These are phyloP conservation scores for Quillaja saponaria DNA, from an alignment of 306 rosid species.

Conservation along the genomic window DNA sequence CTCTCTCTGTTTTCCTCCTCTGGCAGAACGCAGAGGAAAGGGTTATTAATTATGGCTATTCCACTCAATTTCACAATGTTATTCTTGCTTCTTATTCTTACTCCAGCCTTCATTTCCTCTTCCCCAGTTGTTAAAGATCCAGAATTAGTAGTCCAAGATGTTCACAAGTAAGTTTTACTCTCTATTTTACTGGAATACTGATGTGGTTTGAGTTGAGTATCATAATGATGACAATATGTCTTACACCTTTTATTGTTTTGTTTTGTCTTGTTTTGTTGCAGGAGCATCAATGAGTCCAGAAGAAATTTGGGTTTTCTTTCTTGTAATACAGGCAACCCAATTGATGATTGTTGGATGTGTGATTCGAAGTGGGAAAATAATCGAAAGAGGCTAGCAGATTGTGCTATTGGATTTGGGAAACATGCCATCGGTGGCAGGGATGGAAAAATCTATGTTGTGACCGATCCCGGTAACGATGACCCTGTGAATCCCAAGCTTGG, in stretches of 20 bases:
- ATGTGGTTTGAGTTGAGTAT: neutral
- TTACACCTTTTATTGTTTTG: too few species aligned
- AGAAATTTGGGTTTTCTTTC: constrained; percentile 70
- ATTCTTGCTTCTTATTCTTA: constrained; percentile 35
- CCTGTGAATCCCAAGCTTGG: constrained; percentile 82
- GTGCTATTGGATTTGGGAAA: constrained; percentile 84
- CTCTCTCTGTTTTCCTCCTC: constrained; percentile 11
- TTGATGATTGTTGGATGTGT: constrained; percentile 97
- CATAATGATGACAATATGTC: neutral
- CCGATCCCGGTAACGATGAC: constrained; percentile 59
- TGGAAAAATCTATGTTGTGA: constrained; percentile 74
- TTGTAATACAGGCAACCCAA: constrained; percentile 74
- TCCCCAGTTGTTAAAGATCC: constrained; percentile 64
- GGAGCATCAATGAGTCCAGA: constrained; percentile 71
- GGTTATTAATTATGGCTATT: constrained; percentile 64
- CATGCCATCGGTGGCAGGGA: constrained; percentile 81
- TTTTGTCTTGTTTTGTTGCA: constrained; percentile 21
- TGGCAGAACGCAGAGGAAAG: constrained; percentile 11
- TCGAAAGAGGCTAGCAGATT: constrained; percentile 66
- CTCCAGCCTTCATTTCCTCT: constrained; percentile 48
- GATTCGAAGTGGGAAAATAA: constrained; percentile 77
- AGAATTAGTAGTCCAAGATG: constrained; percentile 59
- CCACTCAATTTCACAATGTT: constrained; percentile 35
- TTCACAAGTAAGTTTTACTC: constrained; percentile 48
- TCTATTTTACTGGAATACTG: neutral